Evolutionary conservation across 1,284 basidiomycete species (phyloP), one percentile per base, ranked within the genome.

Genomic region (Farysia itapuensis): DNA sequence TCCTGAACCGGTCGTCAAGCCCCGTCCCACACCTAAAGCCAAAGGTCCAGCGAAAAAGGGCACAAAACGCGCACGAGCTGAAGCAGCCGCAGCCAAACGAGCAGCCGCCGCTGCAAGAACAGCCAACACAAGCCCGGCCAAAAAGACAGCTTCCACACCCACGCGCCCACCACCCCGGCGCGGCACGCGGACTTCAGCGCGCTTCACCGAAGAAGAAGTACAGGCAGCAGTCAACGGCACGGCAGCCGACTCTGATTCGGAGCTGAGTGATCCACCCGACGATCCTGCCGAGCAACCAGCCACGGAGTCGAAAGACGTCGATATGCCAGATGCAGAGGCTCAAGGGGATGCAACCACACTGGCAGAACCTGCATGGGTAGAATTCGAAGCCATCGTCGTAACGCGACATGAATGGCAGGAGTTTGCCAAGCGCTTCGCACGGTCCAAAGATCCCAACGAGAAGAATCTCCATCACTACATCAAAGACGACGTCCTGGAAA

Each of bases 391-490:
- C 86, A 83, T 92, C 54, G 89, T 86, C 67, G 82, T 86, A 13
- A 88, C 87, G n/a, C 79, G 59, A 6, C 38, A 52, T 14, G 70
- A 74, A 16, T 75, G 90, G 90, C 84, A 89, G 59, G 81, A 81
- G 31, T 82, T 92, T 39, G 81, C 83, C 12, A 83, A 84, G 24
- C 83, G 79, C 23, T 92, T 91, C 67, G 83, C 83, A 65, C 84
- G 83, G 32, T 84, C 86, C 3, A 85, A 84, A 5, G 85, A 92
- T 74, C 87, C 87, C 52, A 79, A 84, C 32, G 90, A 93, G 78
- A 86, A 85, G 77, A 83, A 85, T 8, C 79, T 93, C 23, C 82
- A 86, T 75, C 87, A 86, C 66, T 78, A 82, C 42, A 79, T 93
- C 26, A 79, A 81, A 14, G 81, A 85, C 39, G 79, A 81, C 35